These are phyloP conservation scores for Myriangium duriaei DNA, from an alignment of 2,329 filamentous ascomycete species.

Conservation along the genomic window DNA sequence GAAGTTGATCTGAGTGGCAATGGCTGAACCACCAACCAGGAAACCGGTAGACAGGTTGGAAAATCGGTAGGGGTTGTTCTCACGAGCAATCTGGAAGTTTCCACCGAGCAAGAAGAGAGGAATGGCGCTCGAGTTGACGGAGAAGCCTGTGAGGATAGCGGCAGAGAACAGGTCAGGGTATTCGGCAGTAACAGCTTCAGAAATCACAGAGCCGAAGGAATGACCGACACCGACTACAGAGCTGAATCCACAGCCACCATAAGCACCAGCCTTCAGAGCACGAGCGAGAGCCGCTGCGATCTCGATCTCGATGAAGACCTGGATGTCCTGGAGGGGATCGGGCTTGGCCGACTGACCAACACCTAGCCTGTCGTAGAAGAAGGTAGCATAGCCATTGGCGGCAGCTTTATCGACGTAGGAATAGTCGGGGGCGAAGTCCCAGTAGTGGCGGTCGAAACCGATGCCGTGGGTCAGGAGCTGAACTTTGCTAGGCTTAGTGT, in stretches of 20 bases:
- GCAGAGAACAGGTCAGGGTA: slow-evolving; percentile 39
- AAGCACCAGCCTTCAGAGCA: slow-evolving; percentile 19
- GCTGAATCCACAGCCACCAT: slow-evolving; percentile 20
- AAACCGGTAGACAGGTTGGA: slow-evolving; percentile 18
- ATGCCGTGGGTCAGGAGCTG: slow-evolving; percentile 31
- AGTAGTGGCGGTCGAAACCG: slow-evolving; percentile 25
- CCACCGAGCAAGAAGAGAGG: slow-evolving; percentile 16
- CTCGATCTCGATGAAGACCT: slow-evolving; percentile 26
- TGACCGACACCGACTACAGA: slow-evolving; percentile 30
- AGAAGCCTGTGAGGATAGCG: slow-evolving; percentile 27
- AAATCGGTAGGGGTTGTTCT: slow-evolving; percentile 20
- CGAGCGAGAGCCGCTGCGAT: slow-evolving; percentile 24
- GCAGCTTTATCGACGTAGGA: slow-evolving; percentile 31
- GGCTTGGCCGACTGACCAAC: slow-evolving; percentile 26
- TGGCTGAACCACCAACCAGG: slow-evolving; percentile 16
- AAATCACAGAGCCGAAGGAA: slow-evolving; percentile 22
- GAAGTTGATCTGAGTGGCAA: slow-evolving; percentile 21
- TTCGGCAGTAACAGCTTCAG: slow-evolving; percentile 41
- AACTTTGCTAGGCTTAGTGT: slow-evolving; percentile 16
- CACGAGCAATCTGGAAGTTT: slow-evolving; percentile 20
- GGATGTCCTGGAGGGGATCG: slow-evolving; percentile 27
- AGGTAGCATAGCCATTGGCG: slow-evolving; percentile 26
- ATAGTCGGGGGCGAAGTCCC: slow-evolving; percentile 27
- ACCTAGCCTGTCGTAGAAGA: slow-evolving; percentile 33
- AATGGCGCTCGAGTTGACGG: slow-evolving; percentile 16